Evolutionary conservation across 2,329 filamentous ascomycete genomes (phyloP), one percentile per base, ranked within the genome.

Genomic region (Aspergillus luchuensis): DNA sequence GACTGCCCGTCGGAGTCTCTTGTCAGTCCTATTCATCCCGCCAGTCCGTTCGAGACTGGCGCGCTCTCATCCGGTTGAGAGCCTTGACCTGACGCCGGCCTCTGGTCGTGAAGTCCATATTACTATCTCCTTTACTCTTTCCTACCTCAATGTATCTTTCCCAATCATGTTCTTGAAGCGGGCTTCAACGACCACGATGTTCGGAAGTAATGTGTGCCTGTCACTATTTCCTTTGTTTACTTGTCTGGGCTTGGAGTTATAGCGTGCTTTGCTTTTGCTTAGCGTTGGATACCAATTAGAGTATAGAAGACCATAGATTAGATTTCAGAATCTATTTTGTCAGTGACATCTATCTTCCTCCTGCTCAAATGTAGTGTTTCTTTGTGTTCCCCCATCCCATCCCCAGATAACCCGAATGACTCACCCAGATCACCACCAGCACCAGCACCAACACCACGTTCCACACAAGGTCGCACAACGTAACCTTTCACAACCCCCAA

Each of bases 11-110:
- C 25, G 17, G 47, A 28, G 43, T 25, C 23, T 25, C 53, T 13
- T 11, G 17, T 21, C 41, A 23, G 51, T 33, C 23, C n/a, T 39
- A 36, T 19, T 45, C 38, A 23, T 33, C 25, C 53, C 53, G 23
- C 19, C 53, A 36, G 53, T 45, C 41, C 53, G 25, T 17, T 19
- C 25, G 53, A 25, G 36, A 47, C 53, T 56, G 15, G 15, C 39
- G 52, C 38, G 52, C 53, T 56, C 39, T 56, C 53, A 30, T 36
- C 53, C 53, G 41, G 30, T 56, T 4, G 53, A 56, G 39, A 56
- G 39, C 39, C 43, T 28, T 21, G 39, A 47, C 25, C 53, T 25
- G 11, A 53, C 33, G n/a, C 25, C 23, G 47, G 41, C 7, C 8
- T 49, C 45, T 25, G 45, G 45, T 43, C 10, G 13, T 21, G 41